Conservation (phyloP, 2,329 filamentous ascomycete genomes). For the Hypoxylon sp. region DNA sequence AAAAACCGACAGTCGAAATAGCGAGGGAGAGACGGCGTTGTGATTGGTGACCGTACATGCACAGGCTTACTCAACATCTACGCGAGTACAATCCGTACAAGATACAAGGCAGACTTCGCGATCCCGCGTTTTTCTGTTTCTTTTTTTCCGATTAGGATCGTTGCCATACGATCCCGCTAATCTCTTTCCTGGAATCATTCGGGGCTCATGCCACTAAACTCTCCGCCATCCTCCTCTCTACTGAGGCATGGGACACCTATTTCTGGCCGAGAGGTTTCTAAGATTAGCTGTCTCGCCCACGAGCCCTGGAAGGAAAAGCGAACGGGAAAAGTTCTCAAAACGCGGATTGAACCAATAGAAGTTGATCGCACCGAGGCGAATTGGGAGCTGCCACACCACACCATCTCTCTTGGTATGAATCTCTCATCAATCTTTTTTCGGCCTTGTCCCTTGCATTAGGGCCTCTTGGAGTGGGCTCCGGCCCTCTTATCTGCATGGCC, state of each 20-base stretch:
- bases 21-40: neutral
- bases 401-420: neutral
- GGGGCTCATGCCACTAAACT: neutral
- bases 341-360: slow-evolving; percentile 15
- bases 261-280: slow-evolving; percentile 3
- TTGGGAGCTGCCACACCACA: slow-evolving; percentile 34
- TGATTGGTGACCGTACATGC: slow-evolving; percentile 9
- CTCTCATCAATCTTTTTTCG: neutral
- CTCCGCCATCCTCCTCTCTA: neutral
- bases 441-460: slow-evolving; percentile 34
- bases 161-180: slow-evolving; percentile 7
- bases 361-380: slow-evolving; percentile 30
- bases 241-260: slow-evolving; percentile 15
- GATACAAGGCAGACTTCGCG: too few species aligned
- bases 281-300: neutral
- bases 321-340: neutral
- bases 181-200: neutral
- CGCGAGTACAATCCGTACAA: neutral
- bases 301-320: neutral
- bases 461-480: slow-evolving; percentile 16
- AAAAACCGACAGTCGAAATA: slow-evolving; percentile 9
- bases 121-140: too few species aligned
- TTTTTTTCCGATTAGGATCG: slow-evolving; percentile 8
- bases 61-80: slow-evolving; percentile 1
- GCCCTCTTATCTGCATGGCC: too few species aligned